phyloP scores from a whole-genome alignment of 1,139 yeast species.

The Meyerozyma smithsonii region DNA sequence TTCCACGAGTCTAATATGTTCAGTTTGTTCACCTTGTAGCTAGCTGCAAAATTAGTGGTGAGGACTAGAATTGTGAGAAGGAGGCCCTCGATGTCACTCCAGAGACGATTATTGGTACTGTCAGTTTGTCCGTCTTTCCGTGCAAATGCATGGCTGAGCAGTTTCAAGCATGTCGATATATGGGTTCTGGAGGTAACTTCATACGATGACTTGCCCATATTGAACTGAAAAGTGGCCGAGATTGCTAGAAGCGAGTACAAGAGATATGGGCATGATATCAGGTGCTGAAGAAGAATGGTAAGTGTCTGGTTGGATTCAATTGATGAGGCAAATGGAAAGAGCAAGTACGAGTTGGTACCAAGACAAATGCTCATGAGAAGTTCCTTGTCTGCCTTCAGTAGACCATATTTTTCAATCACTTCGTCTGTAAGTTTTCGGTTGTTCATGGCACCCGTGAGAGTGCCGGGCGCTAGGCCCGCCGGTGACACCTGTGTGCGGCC shows the following conservation, averaged over 20 bases:
- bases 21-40: constrained; percentile 14
- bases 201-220: constrained; percentile 27
- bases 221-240: constrained; percentile 35
- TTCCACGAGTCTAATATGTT: constrained; percentile 30
- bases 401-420: not conserved
- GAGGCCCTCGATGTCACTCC: constrained; percentile 33
- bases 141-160: constrained; percentile 29
- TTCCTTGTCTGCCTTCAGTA: constrained; percentile 6
- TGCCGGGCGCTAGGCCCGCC: not conserved
- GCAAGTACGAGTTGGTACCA: constrained; percentile 19
- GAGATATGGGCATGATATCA: constrained; percentile 32
- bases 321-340: constrained; percentile 37
- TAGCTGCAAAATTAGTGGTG: constrained; percentile 35
- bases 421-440: not conserved
- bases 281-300: constrained; percentile 28
- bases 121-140: constrained; percentile 10
- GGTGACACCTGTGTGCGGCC: not conserved
- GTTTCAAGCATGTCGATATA: constrained; percentile 27
- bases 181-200: constrained; percentile 28
- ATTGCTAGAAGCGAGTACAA: constrained; percentile 33
- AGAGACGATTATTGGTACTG: constrained; percentile 14
- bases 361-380: constrained; percentile 7
- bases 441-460: not conserved
- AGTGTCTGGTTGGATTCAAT: constrained; percentile 33
- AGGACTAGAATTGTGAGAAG: constrained; percentile 35